Conservation (phyloP, 345 rosid species). For the Crucihimalaya himalaica region DNA sequence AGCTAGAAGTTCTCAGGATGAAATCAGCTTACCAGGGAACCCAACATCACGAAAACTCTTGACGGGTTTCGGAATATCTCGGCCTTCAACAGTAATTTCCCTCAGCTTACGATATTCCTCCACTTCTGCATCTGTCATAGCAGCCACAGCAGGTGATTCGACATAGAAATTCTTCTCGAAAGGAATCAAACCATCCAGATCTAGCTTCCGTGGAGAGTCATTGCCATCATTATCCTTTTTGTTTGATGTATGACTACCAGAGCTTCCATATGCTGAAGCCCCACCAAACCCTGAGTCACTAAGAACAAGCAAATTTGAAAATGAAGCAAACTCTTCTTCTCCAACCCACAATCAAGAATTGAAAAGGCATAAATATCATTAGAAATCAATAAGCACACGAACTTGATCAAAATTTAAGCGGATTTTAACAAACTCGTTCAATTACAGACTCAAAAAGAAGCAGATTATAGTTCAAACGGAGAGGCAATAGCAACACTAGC, state of each 20-base stretch:
- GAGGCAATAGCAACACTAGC: neutral
- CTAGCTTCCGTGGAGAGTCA: conserved; percentile 65
- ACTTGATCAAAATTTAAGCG: neutral
- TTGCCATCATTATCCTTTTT: conserved; percentile 56
- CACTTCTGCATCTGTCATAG: conserved; percentile 81
- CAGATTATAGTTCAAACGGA: neutral
- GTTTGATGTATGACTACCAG: conserved; percentile 53
- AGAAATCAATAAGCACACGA: neutral
- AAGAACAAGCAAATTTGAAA: conserved; percentile 35
- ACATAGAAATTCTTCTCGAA: conserved; percentile 94
- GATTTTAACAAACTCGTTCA: neutral
- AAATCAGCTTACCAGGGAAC: conserved; percentile 69
- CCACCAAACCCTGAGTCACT: conserved; percentile 98
- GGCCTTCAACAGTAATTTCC: conserved; percentile 94
- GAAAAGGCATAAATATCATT: neutral
- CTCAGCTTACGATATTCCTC: conserved; percentile 72
- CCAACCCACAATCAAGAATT: neutral
- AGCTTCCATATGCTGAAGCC: conserved; percentile 58
- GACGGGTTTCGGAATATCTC: conserved; percentile 93
- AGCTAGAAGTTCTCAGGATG: neutral
- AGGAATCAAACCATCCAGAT: conserved; percentile 92
- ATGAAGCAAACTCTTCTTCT: conserved; percentile 26
- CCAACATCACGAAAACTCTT: conserved; percentile 77
- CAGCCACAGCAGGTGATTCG: conserved; percentile 77
- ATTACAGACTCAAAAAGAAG: neutral